A percentile compares a stretch with the other conserved stretches of the same genome.
Conservation (phyloP, 176 grass and related monocot genomes). For the Secale cereale region DNA sequence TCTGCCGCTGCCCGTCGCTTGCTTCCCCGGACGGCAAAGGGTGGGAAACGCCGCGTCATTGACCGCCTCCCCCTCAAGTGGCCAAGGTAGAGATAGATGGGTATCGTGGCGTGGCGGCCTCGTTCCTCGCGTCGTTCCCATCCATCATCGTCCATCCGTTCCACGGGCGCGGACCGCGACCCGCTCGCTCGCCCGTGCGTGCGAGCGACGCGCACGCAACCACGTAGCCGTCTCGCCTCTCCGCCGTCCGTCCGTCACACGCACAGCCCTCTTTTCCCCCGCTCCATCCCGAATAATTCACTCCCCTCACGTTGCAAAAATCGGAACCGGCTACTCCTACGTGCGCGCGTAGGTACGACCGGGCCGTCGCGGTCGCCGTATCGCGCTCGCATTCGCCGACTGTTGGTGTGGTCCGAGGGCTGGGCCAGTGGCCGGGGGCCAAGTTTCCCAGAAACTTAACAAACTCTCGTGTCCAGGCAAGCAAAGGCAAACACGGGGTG, state of each 20-base stretch:
- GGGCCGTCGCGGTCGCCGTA: not conserved
- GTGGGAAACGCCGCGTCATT: constrained; percentile 16
- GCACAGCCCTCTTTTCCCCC: not conserved
- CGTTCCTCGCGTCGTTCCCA: not conserved
- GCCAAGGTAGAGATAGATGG: not conserved
- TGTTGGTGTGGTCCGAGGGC: not conserved
- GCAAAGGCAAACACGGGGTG: no score
- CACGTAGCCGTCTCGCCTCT: constrained; percentile 31
- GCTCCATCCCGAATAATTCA: not conserved
- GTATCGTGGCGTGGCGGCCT: constrained; percentile 11
- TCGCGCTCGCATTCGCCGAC: not conserved
- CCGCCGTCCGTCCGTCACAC: not conserved
- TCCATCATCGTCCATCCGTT: not conserved
- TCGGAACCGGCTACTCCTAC: not conserved
- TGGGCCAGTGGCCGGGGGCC: not conserved
- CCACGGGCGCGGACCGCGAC: constrained; percentile 1
- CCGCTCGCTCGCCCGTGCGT: not conserved
- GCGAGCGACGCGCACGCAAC: constrained; percentile 19
- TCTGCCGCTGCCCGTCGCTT: not conserved
- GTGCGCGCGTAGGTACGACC: not conserved
- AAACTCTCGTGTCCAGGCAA: no score
- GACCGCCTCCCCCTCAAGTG: constrained; percentile 5
- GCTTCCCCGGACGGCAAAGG: not conserved
- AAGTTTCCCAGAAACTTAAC: constrained; percentile 21
- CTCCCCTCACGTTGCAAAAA: not conserved